phyloP scores from a whole-genome alignment of 2,329 filamentous ascomycete species.

The Cercospora sojina region DNA sequence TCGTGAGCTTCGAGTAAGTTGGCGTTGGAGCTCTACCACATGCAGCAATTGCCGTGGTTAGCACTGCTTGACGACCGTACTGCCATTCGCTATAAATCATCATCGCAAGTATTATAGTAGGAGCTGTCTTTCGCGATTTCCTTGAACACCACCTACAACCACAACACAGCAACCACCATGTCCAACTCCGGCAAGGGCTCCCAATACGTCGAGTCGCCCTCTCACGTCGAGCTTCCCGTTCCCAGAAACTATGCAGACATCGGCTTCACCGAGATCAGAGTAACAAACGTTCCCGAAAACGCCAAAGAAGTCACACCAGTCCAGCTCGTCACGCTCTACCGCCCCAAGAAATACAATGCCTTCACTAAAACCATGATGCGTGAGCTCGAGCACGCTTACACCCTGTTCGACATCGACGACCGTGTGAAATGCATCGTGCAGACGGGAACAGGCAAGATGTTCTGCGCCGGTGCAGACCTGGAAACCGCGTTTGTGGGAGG shows the following conservation, averaged over 20 bases:
- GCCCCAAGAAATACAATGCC: slow-evolving; percentile 66
- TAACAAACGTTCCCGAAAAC: slow-evolving; percentile 42
- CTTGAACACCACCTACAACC: background rate
- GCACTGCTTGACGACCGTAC: slow-evolving; percentile 3
- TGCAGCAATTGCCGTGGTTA: slow-evolving; percentile 17
- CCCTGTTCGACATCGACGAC: slow-evolving; percentile 54
- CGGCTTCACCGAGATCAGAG: slow-evolving; percentile 44
- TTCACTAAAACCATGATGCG: slow-evolving; percentile 65
- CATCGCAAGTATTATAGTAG: background rate
- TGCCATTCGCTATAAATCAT: background rate
- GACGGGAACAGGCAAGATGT: slow-evolving; percentile 53
- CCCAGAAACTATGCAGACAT: slow-evolving; percentile 41
- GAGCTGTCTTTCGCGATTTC: background rate
- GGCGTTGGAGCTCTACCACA: slow-evolving; percentile 11
- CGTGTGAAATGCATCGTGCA: slow-evolving; percentile 56
- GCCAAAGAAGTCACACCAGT: slow-evolving; percentile 60
- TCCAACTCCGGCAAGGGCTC: slow-evolving; percentile 16
- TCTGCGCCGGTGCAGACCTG: slow-evolving; percentile 59
- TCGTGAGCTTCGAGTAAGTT: slow-evolving; percentile 15
- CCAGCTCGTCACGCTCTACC: slow-evolving; percentile 63
- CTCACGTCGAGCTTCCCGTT: slow-evolving; percentile 23
- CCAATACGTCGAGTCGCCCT: slow-evolving; percentile 25
- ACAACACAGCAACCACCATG: background rate
- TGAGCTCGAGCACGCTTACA: slow-evolving; percentile 58
- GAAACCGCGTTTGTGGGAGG: slow-evolving; percentile 51